A percentile compares a stretch with the other conserved stretches of the same genome.
These are phyloP conservation scores for Cadophora gregata DNA, from an alignment of 2,329 filamentous ascomycete species.

Conservation along the genomic window DNA sequence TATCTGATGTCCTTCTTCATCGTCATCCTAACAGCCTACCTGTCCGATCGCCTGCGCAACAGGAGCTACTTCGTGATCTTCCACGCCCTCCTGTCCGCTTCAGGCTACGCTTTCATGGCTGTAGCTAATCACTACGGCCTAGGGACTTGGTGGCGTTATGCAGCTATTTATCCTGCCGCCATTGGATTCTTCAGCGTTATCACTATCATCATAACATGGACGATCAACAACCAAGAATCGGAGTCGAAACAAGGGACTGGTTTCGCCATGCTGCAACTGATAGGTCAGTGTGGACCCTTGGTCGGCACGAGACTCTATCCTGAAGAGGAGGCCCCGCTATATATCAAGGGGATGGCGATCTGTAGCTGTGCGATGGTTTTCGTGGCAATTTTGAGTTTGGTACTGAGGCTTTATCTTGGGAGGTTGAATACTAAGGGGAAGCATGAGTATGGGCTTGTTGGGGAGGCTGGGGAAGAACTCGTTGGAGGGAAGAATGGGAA, in stretches of 20 bases:
- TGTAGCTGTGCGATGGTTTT: conserved; percentile 57
- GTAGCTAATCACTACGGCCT: conserved; percentile 57
- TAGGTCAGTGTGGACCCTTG: conserved; percentile 57
- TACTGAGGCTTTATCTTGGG: conserved; percentile 47
- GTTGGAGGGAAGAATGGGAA: conserved; percentile 21
- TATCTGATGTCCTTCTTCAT: conserved; percentile 77
- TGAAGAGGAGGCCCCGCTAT: conserved; percentile 54
- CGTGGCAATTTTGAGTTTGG: conserved; percentile 50
- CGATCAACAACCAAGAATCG: conserved; percentile 80
- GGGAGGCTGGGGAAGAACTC: conserved; percentile 29
- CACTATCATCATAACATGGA: conserved; percentile 86
- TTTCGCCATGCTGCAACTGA: conserved; percentile 79
- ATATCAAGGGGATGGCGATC: conserved; percentile 54
- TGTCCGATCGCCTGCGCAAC: conserved; percentile 70
- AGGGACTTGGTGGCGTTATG: conserved; percentile 63
- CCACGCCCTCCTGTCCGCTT: conserved; percentile 70
- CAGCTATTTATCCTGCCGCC: conserved; percentile 78
- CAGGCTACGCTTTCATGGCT: conserved; percentile 65
- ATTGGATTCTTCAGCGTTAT: conserved; percentile 85
- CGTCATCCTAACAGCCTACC: conserved; percentile 73
- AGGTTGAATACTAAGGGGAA: conserved; percentile 35
- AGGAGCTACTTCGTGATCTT: conserved; percentile 71
- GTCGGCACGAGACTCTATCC: conserved; percentile 62
- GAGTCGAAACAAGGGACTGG: conserved; percentile 74
- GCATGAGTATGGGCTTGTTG: conserved; percentile 31